Conservation (phyloP, 2,329 filamentous ascomycete genomes). For the Penicillium sp. region DNA sequence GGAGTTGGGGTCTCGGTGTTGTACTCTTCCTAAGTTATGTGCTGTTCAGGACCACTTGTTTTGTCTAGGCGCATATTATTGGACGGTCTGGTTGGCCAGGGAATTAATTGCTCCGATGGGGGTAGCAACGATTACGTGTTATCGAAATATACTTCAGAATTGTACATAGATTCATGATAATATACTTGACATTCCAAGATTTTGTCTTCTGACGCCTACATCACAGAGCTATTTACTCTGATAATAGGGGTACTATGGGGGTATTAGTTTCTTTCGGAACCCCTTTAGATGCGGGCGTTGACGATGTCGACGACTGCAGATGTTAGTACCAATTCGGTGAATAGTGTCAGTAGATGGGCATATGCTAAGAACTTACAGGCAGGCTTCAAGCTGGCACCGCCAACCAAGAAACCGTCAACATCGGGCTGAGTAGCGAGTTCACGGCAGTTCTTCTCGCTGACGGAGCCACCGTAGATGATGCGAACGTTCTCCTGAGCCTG, state of each 20-base stretch:
- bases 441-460: conserved; percentile 96
- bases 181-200: conserved; percentile 23
- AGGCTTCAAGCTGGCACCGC: conserved; percentile 94
- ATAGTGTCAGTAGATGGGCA: neutral
- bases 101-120: neutral
- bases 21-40: conserved; percentile 38
- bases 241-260: conserved; percentile 5
- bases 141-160: conserved; percentile 11
- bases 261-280: conserved; percentile 16
- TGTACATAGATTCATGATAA: conserved; percentile 30
- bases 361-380: conserved; percentile 63
- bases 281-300: conserved; percentile 55
- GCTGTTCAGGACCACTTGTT: neutral
- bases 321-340: conserved; percentile 3
- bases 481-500: conserved; percentile 81
- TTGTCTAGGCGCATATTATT: neutral
- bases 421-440: conserved; percentile 89
- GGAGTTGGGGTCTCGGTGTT: conserved; percentile 43
- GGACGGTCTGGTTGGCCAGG: neutral
- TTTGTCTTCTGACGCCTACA: conserved; percentile 12
- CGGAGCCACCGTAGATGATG: conserved; percentile 94
- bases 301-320: conserved; percentile 63
- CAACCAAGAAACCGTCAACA: conserved; percentile 97
- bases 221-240: conserved; percentile 6
- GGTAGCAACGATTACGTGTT: neutral